Evolutionary conservation across 345 rosid genomes (phyloP).

Genomic region (Salix dunnii): DNA sequence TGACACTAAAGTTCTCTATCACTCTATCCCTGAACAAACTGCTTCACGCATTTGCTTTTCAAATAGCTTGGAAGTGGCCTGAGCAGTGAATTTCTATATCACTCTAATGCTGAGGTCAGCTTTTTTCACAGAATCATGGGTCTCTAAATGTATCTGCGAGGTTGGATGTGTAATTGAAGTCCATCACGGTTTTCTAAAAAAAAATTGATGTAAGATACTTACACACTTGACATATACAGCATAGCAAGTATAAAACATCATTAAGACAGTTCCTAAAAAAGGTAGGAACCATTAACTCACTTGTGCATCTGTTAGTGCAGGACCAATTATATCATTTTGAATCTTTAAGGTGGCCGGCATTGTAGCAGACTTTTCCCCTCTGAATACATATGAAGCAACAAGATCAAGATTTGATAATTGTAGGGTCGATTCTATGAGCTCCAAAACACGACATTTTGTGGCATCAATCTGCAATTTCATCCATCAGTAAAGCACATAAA

Average conservation of each 20-base stretch:
- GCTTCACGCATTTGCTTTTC: slow-evolving; percentile 70
- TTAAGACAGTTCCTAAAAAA: slow-evolving; percentile 1
- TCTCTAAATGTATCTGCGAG: slow-evolving; percentile 40
- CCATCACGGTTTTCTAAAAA: slow-evolving; percentile 27
- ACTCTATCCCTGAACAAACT: slow-evolving; percentile 41
- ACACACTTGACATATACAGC: not conserved
- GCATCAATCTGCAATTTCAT: slow-evolving; percentile 56
- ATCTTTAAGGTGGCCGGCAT: slow-evolving; percentile 57
- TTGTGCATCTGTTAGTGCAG: slow-evolving; percentile 67
- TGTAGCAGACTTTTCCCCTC: slow-evolving; percentile 49
- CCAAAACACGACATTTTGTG: slow-evolving; percentile 64
- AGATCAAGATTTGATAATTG: slow-evolving; percentile 77
- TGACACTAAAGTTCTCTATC: too few species aligned
- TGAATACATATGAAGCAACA: slow-evolving; percentile 52
- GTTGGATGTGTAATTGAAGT: slow-evolving; percentile 42
- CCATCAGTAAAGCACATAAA: slow-evolving; percentile 21
- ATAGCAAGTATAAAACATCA: not conserved
- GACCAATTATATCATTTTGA: slow-evolving; percentile 66
- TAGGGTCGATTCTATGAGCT: slow-evolving; percentile 69
- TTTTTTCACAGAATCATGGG: slow-evolving; percentile 42
- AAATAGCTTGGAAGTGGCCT: slow-evolving; percentile 54
- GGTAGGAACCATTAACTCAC: slow-evolving; percentile 42
- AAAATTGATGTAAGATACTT: not conserved
- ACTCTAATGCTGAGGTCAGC: slow-evolving; percentile 53
- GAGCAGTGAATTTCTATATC: slow-evolving; percentile 51